Percentiles rank a stretch among this genome's conserved stretches.
Evolutionary conservation across 371 early-diverging fungal species (phyloP).

Genomic region (Batrachochytrium dendrobatidis): DNA sequence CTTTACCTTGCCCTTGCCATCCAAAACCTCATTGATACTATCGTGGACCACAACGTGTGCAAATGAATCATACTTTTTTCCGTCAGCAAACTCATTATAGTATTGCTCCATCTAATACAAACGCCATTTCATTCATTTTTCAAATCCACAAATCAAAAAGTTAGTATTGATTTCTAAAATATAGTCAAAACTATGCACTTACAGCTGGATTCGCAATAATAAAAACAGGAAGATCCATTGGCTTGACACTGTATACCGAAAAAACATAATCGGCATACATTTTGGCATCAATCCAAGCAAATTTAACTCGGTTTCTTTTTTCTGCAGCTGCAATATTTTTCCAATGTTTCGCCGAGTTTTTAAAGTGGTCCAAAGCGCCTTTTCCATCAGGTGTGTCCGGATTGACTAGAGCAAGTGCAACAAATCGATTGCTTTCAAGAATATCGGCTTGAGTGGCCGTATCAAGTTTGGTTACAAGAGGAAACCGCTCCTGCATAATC

Average conservation of each 20-base stretch:
- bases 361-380: slow-evolving; percentile 9
- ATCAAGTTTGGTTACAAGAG: slow-evolving; percentile 42
- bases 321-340: slow-evolving; percentile 2
- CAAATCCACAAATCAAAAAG: neutral
- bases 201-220: slow-evolving; percentile 51
- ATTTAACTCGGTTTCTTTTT: slow-evolving; percentile 20
- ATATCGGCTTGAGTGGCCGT: slow-evolving; percentile 44
- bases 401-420: slow-evolving; percentile 42
- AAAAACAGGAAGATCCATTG: slow-evolving; percentile 42
- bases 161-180: neutral
- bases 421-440: slow-evolving; percentile 36
- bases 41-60: slow-evolving; percentile 16
- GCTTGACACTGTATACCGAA: slow-evolving; percentile 49
- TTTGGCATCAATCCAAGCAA: slow-evolving; percentile 58
- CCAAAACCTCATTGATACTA: slow-evolving; percentile 14
- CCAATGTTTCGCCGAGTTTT: slow-evolving; percentile 20
- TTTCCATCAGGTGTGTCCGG: slow-evolving; percentile 10
- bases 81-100: slow-evolving; percentile 17
- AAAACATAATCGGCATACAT: slow-evolving; percentile 48
- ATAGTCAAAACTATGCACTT: neutral
- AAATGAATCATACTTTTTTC: slow-evolving; percentile 14
- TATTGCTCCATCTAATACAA: slow-evolving; percentile 15
- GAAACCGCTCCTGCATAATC: slow-evolving; percentile 42
- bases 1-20: slow-evolving; percentile 22
- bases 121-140: neutral